Conservation (phyloP, 2,329 filamentous ascomycete genomes). For the Phialocephala sp. region DNA sequence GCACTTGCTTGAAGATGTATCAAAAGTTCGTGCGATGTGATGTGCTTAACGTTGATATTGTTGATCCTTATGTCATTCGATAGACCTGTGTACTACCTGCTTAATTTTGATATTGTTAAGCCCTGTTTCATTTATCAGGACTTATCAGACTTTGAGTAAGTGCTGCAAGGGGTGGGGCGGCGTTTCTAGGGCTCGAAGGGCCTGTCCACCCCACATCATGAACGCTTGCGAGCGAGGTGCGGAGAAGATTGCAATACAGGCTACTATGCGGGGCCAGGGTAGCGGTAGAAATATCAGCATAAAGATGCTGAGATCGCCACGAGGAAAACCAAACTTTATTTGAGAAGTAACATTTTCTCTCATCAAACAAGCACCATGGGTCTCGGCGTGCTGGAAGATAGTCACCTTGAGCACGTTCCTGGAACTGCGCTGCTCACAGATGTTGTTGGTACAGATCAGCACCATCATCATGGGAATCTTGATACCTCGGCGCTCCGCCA, state of each 20-base stretch:
- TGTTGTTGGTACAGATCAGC: slow-evolving; percentile 42
- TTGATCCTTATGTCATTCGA: too few relatives aligned
- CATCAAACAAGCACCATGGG: slow-evolving; percentile 26
- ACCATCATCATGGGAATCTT: slow-evolving; percentile 43
- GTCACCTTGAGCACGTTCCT: slow-evolving; percentile 33
- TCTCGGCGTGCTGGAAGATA: slow-evolving; percentile 36
- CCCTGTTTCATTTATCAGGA: not conserved
- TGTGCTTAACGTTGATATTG: too few relatives aligned
- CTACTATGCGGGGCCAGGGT: slow-evolving; percentile 8
- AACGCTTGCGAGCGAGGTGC: not conserved
- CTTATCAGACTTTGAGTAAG: not conserved
- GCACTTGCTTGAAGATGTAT: not conserved
- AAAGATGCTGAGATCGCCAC: not conserved
- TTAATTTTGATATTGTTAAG: not conserved
- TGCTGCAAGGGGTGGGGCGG: not conserved
- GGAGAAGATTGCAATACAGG: not conserved
- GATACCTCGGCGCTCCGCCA: slow-evolving; percentile 40
- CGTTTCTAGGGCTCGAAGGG: not conserved
- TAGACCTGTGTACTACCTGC: not conserved
- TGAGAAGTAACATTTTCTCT: not conserved
- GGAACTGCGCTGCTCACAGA: slow-evolving; percentile 42
- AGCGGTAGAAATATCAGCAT: not conserved
- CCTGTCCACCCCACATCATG: slow-evolving; percentile 9
- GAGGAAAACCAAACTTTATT: not conserved
- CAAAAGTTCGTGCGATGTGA: not conserved